Percentiles rank a stretch among this genome's conserved stretches.
These are phyloP conservation scores for Colletotrichum sidae DNA, from an alignment of 2,329 filamentous ascomycete species.

Conservation along the genomic window DNA sequence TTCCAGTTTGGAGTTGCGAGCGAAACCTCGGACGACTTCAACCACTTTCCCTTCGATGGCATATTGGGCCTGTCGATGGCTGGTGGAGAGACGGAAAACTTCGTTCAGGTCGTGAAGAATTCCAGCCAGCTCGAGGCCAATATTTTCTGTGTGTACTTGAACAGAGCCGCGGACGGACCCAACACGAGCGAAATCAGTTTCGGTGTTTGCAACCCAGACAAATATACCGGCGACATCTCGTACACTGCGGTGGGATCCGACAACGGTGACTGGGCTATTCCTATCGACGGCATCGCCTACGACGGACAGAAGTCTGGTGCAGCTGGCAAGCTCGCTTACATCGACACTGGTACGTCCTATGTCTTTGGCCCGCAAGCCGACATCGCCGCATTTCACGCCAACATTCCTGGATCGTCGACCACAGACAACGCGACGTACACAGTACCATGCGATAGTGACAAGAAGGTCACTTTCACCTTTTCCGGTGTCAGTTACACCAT, in stretches of 20 bases:
- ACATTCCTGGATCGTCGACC: constrained; percentile 71
- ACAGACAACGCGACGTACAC: constrained; percentile 72
- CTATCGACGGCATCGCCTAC: constrained; percentile 73
- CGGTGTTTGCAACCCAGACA: constrained; percentile 74
- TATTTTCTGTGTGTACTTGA: constrained; percentile 78
- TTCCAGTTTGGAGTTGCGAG: constrained; percentile 80
- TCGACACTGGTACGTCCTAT: constrained; percentile 88
- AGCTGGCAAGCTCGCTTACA: constrained; percentile 71
- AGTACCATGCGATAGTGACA: constrained; percentile 77
- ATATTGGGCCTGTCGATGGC: constrained; percentile 83
- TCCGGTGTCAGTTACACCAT: constrained; percentile 75
- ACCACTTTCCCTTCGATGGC: constrained; percentile 85
- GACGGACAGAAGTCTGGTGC: constrained; percentile 69
- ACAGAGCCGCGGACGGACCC: constrained; percentile 71
- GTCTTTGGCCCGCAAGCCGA: constrained; percentile 77
- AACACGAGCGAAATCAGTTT: constrained; percentile 84
- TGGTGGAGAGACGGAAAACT: constrained; percentile 69
- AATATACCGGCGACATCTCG: constrained; percentile 75
- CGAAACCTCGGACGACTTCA: constrained; percentile 79
- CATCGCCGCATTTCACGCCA: constrained; percentile 71
- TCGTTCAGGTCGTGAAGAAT: constrained; percentile 71
- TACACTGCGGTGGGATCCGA: constrained; percentile 69
- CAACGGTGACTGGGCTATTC: constrained; percentile 77
- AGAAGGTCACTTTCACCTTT: constrained; percentile 73
- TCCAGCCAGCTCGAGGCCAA: constrained; percentile 70